Evolutionary conservation across 768 basidiomycete species (phyloP).

Genomic region (Imleria badia): DNA sequence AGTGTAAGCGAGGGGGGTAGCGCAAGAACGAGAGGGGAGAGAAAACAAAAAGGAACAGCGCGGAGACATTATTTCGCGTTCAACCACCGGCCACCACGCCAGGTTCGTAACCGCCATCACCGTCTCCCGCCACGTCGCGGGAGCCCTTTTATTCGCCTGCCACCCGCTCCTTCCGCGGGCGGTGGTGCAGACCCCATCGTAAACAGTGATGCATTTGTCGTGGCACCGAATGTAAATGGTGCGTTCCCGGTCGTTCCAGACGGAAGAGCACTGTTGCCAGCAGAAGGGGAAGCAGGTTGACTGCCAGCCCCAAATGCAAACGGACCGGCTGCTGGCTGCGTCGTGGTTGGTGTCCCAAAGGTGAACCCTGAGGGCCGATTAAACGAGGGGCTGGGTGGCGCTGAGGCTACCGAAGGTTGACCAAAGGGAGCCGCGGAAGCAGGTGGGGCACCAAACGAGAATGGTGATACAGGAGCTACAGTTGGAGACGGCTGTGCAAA

Average conservation of each 20-base stretch:
- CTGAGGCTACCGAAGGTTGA: conserved; percentile 41
- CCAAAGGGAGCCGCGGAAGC: conserved; percentile 42
- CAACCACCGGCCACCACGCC: conserved; percentile 14
- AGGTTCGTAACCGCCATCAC: conserved; percentile 9
- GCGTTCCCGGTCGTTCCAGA: conserved; percentile 27
- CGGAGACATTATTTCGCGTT: conserved; percentile 7
- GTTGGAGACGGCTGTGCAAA: conserved; percentile 44
- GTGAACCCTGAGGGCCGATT: conserved; percentile 45
- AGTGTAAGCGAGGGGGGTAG: conserved; percentile 16
- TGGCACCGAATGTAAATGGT: conserved; percentile 40
- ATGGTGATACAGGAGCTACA: conserved; percentile 40
- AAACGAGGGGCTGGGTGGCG: conserved; percentile 60
- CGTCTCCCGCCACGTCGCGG: conserved; percentile 42
- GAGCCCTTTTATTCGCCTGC: conserved; percentile 53
- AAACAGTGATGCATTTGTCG: conserved; percentile 41
- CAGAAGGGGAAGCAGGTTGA: conserved; percentile 61
- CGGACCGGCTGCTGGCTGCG: conserved; percentile 33
- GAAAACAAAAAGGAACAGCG: conserved; percentile 5
- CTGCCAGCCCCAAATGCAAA: conserved; percentile 53
- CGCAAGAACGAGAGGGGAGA: conserved; percentile 14
- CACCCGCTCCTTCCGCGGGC: conserved; percentile 34
- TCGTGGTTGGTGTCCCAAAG: conserved; percentile 43
- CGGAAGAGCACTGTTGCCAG: conserved; percentile 34
- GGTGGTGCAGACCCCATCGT: conserved; percentile 61
- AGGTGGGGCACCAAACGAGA: conserved; percentile 45